Evolutionary conservation across 139 green algal species (phyloP), one percentile per base, ranked within the genome.

Genomic region (Tetradesmus lagerheimii): DNA sequence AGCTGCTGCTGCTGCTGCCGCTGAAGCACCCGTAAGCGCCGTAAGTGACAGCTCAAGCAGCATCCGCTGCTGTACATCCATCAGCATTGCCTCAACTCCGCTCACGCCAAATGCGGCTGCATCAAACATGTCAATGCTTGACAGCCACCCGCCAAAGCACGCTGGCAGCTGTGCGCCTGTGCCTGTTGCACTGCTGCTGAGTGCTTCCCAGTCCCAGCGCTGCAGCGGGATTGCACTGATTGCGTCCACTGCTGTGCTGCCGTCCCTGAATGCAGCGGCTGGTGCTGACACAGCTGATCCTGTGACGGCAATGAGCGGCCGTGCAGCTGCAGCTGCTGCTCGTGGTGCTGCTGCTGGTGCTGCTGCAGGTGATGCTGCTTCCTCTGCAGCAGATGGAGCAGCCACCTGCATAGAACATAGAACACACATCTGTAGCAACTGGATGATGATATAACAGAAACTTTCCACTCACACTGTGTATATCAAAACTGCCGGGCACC

Each of bases 11-110:
- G 71, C 67, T 41, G 29, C 75, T 38, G 41, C 81, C 34, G 71
- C 77, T 1, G 29, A 47, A 0, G 62, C 37, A 45, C 86, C 27
- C 37, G 67, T 41, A 31, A 95, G 83, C 16, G 89, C 82, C 53
- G 94, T 90, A 25, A 74, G 62, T 0, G 93, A 45, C 4, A 67
- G 43, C 90, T 97, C 90, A 38, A 97, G 88, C 66, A 98, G 92
- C 91, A 98, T 80, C 12, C 96, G 90, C 90, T 99, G 97, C 93
- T 99, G 97, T 0, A 95, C 92, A 85, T 99, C 97, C 93, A 99
- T 97, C 5, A 98, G 92, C 67, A 92, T 29, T 0, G 95, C 97
- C 88, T 99, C 97, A 14, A 91, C 71, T 5, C 77, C 75, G 11
- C 85, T 89, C n/a, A 98, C 92, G 80, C 94, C 92, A 85, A 99